phyloP scores from a whole-genome alignment of 2,329 filamentous ascomycete genomes.

The Clathrospora elynae region DNA sequence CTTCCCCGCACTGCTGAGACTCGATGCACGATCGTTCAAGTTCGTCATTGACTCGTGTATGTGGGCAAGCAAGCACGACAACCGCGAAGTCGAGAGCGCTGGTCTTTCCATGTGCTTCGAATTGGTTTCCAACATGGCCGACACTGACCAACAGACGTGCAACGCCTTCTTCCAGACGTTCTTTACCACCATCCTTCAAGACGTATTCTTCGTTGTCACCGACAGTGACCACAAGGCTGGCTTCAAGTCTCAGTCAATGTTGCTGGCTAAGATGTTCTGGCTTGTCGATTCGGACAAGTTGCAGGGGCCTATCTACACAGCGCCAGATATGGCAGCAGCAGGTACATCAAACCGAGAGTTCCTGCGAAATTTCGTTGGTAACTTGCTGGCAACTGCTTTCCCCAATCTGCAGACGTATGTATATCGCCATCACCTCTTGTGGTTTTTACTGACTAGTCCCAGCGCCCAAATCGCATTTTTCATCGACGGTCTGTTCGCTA shows the following conservation, averaged over 20 bases:
- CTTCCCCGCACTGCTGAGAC: constrained; percentile 90
- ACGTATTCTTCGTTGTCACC: constrained; percentile 97
- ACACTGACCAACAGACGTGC: constrained; percentile 82
- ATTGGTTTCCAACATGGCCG: constrained; percentile 95
- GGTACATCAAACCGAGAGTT: constrained; percentile 93
- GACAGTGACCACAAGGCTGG: constrained; percentile 98
- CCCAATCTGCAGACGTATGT: constrained; percentile 87
- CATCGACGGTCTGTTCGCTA: constrained; percentile 84
- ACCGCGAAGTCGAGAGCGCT: constrained; percentile 94
- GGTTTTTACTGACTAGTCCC: constrained; percentile 37
- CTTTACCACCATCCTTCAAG: constrained; percentile 92
- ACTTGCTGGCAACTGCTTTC: constrained; percentile 86
- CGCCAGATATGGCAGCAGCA: constrained; percentile 74
- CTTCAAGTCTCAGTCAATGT: constrained; percentile 95
- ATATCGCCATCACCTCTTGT: not conserved
- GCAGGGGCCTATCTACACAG: constrained; percentile 83
- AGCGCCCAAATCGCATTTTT: constrained; percentile 88
- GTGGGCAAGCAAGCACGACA: constrained; percentile 99
- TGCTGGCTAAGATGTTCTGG: constrained; percentile 94
- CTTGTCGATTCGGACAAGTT: constrained; percentile 91
- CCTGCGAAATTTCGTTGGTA: constrained; percentile 83
- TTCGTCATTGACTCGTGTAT: constrained; percentile 99
- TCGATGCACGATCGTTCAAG: constrained; percentile 97
- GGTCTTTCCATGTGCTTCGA: constrained; percentile 98
- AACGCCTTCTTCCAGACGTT: constrained; percentile 98